Conservation (phyloP, 1,284 basidiomycete genomes). For the Puccinia novopanici region DNA sequence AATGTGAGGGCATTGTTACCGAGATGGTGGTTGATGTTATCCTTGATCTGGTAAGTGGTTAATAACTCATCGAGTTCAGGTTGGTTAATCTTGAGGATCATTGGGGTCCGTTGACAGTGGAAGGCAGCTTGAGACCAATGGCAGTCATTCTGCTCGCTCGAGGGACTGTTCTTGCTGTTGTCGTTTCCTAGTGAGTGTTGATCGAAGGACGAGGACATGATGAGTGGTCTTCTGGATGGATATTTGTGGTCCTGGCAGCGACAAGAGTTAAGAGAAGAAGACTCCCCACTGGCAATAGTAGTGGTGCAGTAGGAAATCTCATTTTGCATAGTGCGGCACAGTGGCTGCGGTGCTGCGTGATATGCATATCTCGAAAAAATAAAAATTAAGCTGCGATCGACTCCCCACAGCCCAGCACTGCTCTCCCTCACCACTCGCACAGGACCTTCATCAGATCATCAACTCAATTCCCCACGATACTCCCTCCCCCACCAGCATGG, state of each 20-base stretch:
- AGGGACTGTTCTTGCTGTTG: neutral
- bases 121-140: slow-evolving; percentile 21
- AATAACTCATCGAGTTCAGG: slow-evolving; percentile 21
- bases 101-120: slow-evolving; percentile 27
- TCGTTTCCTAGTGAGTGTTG: neutral
- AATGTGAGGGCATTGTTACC: neutral
- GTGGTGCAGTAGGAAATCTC: neutral
- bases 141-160: neutral
- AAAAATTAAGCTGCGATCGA: neutral
- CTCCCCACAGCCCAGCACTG: neutral
- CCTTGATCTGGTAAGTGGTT: slow-evolving; percentile 17
- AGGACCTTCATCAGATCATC: neutral
- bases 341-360: neutral
- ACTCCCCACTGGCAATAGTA: no score
- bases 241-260: no score
- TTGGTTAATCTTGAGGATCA: slow-evolving; percentile 31
- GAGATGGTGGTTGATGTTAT: slow-evolving; percentile 8
- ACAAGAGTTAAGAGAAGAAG: neutral
- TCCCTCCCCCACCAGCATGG: no score
- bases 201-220: neutral
- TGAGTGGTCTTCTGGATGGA: neutral
- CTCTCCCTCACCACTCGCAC: neutral
- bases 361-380: neutral
- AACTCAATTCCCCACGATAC: neutral
- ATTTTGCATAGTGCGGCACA: slow-evolving; percentile 9